Evolutionary conservation across 2,329 filamentous ascomycete genomes (phyloP), one percentile per base, ranked within the genome.

Genomic region (Pezicula rhizophila): DNA sequence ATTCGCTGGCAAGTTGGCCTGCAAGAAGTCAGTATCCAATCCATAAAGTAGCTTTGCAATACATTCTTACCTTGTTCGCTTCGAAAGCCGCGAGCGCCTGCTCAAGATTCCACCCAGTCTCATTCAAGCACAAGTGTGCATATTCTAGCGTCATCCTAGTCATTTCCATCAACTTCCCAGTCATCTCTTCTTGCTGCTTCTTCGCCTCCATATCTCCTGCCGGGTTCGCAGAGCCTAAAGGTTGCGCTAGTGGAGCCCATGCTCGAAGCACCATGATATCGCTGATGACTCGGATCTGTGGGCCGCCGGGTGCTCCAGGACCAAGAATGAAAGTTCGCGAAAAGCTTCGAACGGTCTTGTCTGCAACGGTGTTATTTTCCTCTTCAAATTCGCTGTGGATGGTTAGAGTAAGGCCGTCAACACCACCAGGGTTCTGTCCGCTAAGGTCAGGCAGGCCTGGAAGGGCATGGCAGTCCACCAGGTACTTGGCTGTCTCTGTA

Each of bases 371-470:
- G 3, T 70, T 65, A 56, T 87, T 79, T 15, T 84, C 71, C 63
- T 96, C 90, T 43, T 92, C 83, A 52, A 89, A 95, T 60, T 92
- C 87, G 53, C 89, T 87, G 59, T 93, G 87, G n/a, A 92, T 76
- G 7, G 79, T 84, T 56, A 95, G 79, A 44, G 88, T 77, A 55
- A 95, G 78, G 7, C 89, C 89, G 54, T 87, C 86, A 17, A 92
- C 87, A 4, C 87, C 88, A 17, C 72, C 70, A 1, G 70, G 64
- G 52, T 75, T 84, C 54, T 84, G 75, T 1, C 82, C 81, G 11
- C 76, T 77, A 2, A 82, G 83, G 58, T 95, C 89, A 2, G 78
- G 77, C 20, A 95, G 75, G 31, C 84, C 82, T 2, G 84, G 79
- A 31, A 91, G 72, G 14, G 85, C 78, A 59, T 89, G 84, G 57